Evolutionary conservation across 371 early-diverging fungal genomes (phyloP).

Genomic region (Lichtheimia ornata): DNA sequence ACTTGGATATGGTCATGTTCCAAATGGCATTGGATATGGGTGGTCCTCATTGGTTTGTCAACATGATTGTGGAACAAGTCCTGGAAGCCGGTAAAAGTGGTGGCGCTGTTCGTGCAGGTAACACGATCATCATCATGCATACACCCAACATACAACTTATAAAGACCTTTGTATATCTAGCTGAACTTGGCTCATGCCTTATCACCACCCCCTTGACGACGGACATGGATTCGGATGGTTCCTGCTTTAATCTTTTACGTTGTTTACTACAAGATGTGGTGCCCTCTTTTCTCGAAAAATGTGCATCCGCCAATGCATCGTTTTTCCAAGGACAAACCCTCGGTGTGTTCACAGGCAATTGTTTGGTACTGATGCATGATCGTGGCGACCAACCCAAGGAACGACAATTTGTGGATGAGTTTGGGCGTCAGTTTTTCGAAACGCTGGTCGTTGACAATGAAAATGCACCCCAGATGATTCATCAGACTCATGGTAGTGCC

Average conservation of each 20-base stretch:
- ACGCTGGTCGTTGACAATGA: conserved; percentile 31
- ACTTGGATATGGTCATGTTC: conserved; percentile 51
- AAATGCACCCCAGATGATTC: conserved; percentile 13
- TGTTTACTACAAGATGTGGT: conserved; percentile 40
- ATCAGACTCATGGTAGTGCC: conserved; percentile 12
- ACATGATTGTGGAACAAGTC: conserved; percentile 48
- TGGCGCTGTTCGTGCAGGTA: conserved; percentile 56
- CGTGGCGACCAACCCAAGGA: conserved; percentile 7
- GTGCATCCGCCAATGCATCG: conserved; percentile 31
- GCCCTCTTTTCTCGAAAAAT: conserved; percentile 26
- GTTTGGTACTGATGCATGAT: conserved; percentile 44
- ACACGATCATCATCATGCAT: neutral
- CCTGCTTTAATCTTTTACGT: conserved; percentile 33
- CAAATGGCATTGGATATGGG: conserved; percentile 47
- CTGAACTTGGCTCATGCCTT: conserved; percentile 51
- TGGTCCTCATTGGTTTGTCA: conserved; percentile 48
- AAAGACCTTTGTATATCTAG: conserved; percentile 10
- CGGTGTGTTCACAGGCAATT: conserved; percentile 52
- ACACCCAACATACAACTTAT: too few relatives aligned
- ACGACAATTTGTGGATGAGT: conserved; percentile 18
- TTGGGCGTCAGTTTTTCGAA: conserved; percentile 33
- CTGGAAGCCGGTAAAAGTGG: conserved; percentile 52
- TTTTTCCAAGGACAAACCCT: conserved; percentile 56
- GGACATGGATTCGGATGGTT: conserved; percentile 22
- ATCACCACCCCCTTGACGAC: conserved; percentile 40